Evolutionary conservation across 139 green algal genomes (phyloP).

Genomic region (Chlamydomonas incerta): DNA sequence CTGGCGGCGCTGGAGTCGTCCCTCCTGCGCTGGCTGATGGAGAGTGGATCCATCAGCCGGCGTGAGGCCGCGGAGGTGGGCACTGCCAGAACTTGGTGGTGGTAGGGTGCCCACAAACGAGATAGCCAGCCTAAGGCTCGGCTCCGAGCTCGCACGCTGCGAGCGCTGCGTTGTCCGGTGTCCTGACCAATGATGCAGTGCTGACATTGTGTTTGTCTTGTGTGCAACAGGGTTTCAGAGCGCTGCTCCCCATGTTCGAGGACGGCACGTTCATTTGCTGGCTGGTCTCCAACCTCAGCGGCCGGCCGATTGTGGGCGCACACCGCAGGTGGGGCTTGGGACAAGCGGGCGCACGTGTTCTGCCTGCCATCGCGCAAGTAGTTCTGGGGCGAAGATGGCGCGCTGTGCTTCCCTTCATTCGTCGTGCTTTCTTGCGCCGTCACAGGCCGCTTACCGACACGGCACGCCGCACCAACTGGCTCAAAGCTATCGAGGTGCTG

Average conservation of each 20-base stretch:
- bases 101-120: background rate
- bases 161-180: too few species aligned
- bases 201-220: background rate
- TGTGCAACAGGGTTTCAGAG: constrained; percentile 29
- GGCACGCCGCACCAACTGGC: constrained; percentile 38
- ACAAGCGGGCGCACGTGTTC: background rate
- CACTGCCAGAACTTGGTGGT: background rate
- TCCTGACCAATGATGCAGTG: background rate
- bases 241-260: constrained; percentile 32
- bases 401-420: background rate
- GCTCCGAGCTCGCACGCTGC: too few species aligned
- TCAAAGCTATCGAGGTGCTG: constrained; percentile 26
- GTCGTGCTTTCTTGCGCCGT: background rate
- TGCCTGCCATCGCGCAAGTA: too few species aligned
- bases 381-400: too few species aligned
- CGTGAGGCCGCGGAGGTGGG: constrained; percentile 9
- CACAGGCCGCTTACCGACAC: constrained; percentile 22
- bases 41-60: constrained; percentile 35
- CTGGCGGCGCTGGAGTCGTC: constrained; percentile 36
- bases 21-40: constrained; percentile 43
- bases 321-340: background rate
- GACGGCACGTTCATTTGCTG: constrained; percentile 52
- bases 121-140: too few species aligned
- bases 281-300: constrained; percentile 38
- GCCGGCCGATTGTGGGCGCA: constrained; percentile 15